Conservation (phyloP, 192 early-diverging fungal species). For the Podila clonocystis region DNA sequence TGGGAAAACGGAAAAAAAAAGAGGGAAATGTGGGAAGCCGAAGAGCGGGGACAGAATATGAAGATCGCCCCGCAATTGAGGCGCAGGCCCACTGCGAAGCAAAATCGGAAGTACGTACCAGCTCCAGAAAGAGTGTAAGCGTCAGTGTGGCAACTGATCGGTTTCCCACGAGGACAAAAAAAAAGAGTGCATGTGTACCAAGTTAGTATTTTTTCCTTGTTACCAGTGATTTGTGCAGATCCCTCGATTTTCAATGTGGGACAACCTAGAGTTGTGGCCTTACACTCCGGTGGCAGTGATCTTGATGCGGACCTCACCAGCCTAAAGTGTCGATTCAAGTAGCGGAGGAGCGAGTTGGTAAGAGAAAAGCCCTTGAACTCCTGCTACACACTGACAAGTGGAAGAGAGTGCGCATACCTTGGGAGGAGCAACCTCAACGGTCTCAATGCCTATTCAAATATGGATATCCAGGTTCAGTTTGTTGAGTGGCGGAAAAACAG, state of each 20-base stretch:
- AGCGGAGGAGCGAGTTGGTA: neutral
- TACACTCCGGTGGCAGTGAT: constrained; percentile 89
- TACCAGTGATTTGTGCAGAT: neutral
- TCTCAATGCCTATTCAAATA: constrained; percentile 78
- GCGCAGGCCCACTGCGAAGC: neutral
- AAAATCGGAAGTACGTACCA: constrained; percentile 25
- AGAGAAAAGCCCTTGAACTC: neutral
- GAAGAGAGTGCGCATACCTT: constrained; percentile 43
- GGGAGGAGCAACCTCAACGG: constrained; percentile 94
- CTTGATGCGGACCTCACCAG: constrained; percentile 95
- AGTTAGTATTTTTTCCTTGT: neutral
- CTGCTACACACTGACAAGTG: too few species aligned
- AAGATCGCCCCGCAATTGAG: neutral
- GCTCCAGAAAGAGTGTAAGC: constrained; percentile 93
- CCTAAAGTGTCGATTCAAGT: constrained; percentile 10
- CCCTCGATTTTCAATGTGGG: neutral
- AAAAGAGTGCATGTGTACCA: too few species aligned
- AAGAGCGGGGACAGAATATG: neutral
- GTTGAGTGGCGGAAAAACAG: neutral
- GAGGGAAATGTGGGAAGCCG: neutral
- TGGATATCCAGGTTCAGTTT: neutral
- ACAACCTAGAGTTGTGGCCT: constrained; percentile 9
- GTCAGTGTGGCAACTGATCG: constrained; percentile 88
- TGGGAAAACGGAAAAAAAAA: neutral
- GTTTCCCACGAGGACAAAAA: too few species aligned